A percentile compares a stretch with the other conserved stretches of the same genome.
These are phyloP conservation scores for Candida piceae DNA, from an alignment of 805 yeast genomes.

Conservation along the genomic window DNA sequence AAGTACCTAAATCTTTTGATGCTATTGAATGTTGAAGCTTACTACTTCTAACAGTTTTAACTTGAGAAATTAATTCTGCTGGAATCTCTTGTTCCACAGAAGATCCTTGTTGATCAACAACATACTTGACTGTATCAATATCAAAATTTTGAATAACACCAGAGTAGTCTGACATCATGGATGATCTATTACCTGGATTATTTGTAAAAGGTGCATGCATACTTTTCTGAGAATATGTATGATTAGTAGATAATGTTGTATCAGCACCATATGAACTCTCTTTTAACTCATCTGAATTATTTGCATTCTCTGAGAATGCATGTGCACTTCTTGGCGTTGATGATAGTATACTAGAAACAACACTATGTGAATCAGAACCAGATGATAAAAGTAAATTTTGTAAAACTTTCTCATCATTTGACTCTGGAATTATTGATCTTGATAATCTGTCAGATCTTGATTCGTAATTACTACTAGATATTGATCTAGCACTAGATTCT, in stretches of 20 bases:
- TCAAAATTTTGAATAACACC: conserved; percentile 35
- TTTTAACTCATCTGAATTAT: not conserved
- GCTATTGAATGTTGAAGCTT: conserved; percentile 13
- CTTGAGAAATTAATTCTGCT: conserved; percentile 15
- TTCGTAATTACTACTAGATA: not conserved
- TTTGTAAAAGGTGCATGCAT: conserved; percentile 3
- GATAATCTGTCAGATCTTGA: too few species aligned
- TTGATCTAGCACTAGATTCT: not conserved
- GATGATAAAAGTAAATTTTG: not conserved
- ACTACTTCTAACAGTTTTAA: conserved; percentile 11
- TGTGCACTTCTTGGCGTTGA: not conserved
- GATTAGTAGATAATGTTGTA: not conserved
- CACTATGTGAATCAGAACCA: not conserved
- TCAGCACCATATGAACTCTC: not conserved
- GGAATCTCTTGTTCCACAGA: conserved; percentile 10
- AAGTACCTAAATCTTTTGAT: conserved; percentile 9
- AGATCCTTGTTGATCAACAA: conserved; percentile 19
- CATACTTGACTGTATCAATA: conserved; percentile 29
- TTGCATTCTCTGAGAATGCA: not conserved
- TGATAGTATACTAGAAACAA: not conserved
- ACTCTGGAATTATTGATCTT: not conserved
- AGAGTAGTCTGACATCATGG: conserved; percentile 32
- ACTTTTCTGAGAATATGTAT: conserved; percentile 1
- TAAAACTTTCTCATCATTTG: not conserved
- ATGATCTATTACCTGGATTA: conserved; percentile 23